Evolutionary conservation across 306 rosid genomes (phyloP).

Genomic region (Clitoria ternatea): DNA sequence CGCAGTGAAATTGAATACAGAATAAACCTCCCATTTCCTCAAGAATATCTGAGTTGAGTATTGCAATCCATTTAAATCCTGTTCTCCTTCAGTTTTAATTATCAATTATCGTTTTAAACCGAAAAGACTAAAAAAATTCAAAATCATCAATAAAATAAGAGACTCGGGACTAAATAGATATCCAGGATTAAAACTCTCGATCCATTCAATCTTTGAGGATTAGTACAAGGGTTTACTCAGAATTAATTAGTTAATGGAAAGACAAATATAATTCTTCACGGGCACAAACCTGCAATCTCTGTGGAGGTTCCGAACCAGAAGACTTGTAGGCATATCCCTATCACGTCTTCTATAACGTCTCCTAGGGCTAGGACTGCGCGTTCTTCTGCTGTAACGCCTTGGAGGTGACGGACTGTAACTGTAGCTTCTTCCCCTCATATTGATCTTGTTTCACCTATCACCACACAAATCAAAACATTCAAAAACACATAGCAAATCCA

Average conservation of each 20-base stretch:
- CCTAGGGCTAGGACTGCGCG: conserved; percentile 67
- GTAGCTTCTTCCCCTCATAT: conserved; percentile 84
- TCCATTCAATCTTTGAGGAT: too few species aligned
- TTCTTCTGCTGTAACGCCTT: conserved; percentile 50
- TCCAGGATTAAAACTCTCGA: too few species aligned
- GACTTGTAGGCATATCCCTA: conserved; percentile 71
- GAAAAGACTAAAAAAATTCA: too few species aligned
- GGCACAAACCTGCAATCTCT: conserved; percentile 64
- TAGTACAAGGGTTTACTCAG: too few species aligned
- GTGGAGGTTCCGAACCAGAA: conserved; percentile 75
- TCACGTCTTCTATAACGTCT: conserved; percentile 46
- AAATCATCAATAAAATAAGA: too few species aligned
- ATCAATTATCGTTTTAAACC: too few species aligned
- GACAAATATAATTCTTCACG: not conserved
- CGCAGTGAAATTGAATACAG: not conserved
- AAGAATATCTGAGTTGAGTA: too few species aligned
- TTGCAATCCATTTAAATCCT: too few species aligned
- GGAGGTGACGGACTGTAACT: conserved; percentile 83
- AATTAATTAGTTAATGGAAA: not conserved
- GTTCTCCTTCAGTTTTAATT: too few species aligned
- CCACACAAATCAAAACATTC: not conserved
- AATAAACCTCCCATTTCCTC: too few species aligned
- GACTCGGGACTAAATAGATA: too few species aligned
- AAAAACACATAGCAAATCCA: not conserved
- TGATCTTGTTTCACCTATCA: conserved; percentile 17